A percentile compares a stretch with the other conserved stretches of the same genome.
These are phyloP conservation scores for Trichocladium uniseriatum DNA, from an alignment of 495 filamentous ascomycete species.

Conservation along the genomic window DNA sequence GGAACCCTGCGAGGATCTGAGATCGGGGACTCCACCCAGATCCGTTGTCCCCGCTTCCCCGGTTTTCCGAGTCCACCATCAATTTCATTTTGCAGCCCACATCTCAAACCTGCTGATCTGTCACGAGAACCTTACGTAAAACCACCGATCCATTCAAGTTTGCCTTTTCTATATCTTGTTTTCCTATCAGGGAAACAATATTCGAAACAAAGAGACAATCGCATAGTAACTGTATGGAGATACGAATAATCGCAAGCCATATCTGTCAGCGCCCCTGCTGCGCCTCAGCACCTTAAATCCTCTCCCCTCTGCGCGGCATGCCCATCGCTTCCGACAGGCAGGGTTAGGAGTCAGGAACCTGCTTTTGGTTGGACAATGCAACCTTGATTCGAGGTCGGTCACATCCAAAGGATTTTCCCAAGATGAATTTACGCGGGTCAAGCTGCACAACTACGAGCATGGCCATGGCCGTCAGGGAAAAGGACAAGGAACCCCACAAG, in stretches of 20 bases:
- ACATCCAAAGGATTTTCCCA: slow-evolving; percentile 6
- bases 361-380: slow-evolving; percentile 2
- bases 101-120: neutral
- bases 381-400: neutral
- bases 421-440: neutral
- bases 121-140: neutral
- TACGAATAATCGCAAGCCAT: too few relatives aligned
- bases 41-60: slow-evolving; percentile 14
- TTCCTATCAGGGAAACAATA: neutral
- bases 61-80: slow-evolving; percentile 5
- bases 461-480: too few relatives aligned
- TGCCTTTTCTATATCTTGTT: neutral
- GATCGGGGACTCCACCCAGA: neutral
- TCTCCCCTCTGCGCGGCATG: slow-evolving; percentile 2
- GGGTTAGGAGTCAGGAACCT: neutral
- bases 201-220: too few relatives aligned
- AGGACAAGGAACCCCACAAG: too few relatives aligned
- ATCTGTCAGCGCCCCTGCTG: slow-evolving; percentile 11
- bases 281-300: slow-evolving; percentile 27
- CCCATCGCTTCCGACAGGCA: neutral
- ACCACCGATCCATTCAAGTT: neutral
- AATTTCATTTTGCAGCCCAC: too few relatives aligned
- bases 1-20: neutral
- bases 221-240: too few relatives aligned
- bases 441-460: neutral